Evolutionary conservation across 148 eudicot species (phyloP).

Genomic region (Rhododendron griersonianum): DNA sequence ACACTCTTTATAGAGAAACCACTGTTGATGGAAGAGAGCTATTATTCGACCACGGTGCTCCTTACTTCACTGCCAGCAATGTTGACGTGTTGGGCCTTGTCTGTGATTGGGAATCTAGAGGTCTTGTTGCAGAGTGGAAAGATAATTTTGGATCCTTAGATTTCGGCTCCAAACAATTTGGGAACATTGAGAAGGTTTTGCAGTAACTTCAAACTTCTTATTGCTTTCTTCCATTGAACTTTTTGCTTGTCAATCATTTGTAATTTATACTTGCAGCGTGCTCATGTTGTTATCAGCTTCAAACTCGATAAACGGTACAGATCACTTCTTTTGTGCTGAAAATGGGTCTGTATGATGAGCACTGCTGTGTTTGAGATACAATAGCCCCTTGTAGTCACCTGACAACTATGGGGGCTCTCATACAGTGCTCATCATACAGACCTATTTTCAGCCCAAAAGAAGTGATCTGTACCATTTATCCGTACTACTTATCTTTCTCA

Average conservation of each 20-base stretch:
- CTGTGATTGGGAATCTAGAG: conserved; percentile 77
- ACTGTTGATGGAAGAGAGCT: conserved; percentile 76
- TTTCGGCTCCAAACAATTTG: conserved; percentile 49
- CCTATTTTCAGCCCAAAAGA: too few relatives aligned
- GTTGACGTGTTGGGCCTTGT: conserved; percentile 47
- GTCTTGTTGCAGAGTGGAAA: conserved; percentile 81
- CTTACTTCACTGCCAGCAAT: conserved; percentile 64
- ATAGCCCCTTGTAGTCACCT: too few relatives aligned
- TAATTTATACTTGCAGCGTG: background rate
- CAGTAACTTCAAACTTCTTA: background rate
- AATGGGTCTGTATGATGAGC: too few relatives aligned
- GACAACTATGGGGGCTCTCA: too few relatives aligned
- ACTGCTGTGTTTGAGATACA: too few relatives aligned
- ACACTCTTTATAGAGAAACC: conserved; percentile 42
- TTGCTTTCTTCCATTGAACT: background rate
- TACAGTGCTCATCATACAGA: too few relatives aligned
- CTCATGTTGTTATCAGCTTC: background rate
- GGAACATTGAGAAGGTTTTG: conserved; percentile 53
- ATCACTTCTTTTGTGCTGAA: background rate
- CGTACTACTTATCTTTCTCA: background rate
- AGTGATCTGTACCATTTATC: background rate
- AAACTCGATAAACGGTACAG: background rate
- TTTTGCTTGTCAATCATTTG: background rate
- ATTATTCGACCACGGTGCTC: conserved; percentile 88
- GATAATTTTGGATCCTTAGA: conserved; percentile 74